Evolutionary conservation across 2,329 filamentous ascomycete species (phyloP), one percentile per base, ranked within the genome.

Genomic region (Cladophialophora bantiana): DNA sequence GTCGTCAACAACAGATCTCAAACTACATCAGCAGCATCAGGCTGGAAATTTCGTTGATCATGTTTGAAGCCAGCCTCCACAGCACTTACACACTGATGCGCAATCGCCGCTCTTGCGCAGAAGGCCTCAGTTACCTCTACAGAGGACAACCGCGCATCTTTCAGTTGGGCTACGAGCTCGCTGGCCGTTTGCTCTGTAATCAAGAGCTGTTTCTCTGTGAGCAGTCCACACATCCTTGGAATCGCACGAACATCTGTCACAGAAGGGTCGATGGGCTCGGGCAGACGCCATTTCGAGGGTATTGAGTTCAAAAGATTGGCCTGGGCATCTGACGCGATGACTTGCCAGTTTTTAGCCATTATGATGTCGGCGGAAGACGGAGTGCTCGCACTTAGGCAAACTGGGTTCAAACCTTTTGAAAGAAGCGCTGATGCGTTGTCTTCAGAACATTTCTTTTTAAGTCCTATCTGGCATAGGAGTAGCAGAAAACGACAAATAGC

Each of bases 61-160:
- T 12, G 18, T 26, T 13, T 50, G 20, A 31, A 31, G 18, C 18
- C 26, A 10, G 20, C 9, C 12, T 50, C 42, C 18, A 26, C n/a
- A 40, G 15, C 18, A 61, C 65, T 42, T 57, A 66, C 68, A 40
- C 59, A 62, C 54, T 70, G 66, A 55, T 70, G 68, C 1, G 85
- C 85, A 31, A 88, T 75, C 6, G 75, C 84, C 15, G 86, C 86
- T 48, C 86, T 78, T 54, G 83, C 78, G 52, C 87, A 77, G 73
- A 88, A 88, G 1, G 85, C 86, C 42, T 79, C 82, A 2, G 79
- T 81, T 2, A 88, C 83, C 15, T 78, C 73, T 0, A 76, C 77
- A 34, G 81, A 78, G 13, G 78, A 81, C 18, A 84, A 72, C 57
- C 79, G 75, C 7, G 81, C 81, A 3, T 76, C 77, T 7, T 81